Evolutionary conservation across 176 grass and related monocot genomes (phyloP).

Genomic region (Carex cristatella): DNA sequence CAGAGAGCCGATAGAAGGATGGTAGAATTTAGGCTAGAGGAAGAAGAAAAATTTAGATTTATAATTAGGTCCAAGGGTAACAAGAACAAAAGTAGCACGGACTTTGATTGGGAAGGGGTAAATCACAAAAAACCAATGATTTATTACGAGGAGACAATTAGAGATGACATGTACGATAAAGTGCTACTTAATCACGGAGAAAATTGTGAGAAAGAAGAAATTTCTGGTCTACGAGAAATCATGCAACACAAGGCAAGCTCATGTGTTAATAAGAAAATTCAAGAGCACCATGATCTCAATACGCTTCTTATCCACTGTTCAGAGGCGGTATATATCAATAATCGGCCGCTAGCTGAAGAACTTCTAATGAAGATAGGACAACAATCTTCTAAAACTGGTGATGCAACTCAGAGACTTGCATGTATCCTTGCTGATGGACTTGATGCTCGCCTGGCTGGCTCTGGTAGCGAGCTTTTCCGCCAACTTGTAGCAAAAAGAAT

Average conservation of each 20-base stretch:
- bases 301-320: slow-evolving; percentile 45
- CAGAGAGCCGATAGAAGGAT: background rate
- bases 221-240: slow-evolving; percentile 15
- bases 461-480: slow-evolving; percentile 43
- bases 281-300: slow-evolving; percentile 50
- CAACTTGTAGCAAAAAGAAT: slow-evolving; percentile 28
- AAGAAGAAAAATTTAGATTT: background rate
- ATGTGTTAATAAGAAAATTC: slow-evolving; percentile 25
- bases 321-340: slow-evolving; percentile 26
- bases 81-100: background rate
- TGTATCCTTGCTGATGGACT: slow-evolving; percentile 47
- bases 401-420: slow-evolving; percentile 55
- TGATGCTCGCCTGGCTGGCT: slow-evolving; percentile 48
- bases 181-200: slow-evolving; percentile 38
- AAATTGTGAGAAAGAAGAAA: slow-evolving; percentile 21
- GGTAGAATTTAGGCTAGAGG: background rate
- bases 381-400: slow-evolving; percentile 28
- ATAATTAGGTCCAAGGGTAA: slow-evolving; percentile 13
- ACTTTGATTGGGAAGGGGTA: slow-evolving; percentile 38
- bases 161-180: slow-evolving; percentile 48
- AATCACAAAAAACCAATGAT: slow-evolving; percentile 38
- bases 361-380: slow-evolving; percentile 26
- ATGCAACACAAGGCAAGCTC: slow-evolving; percentile 17
- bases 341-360: slow-evolving; percentile 1
- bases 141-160: slow-evolving; percentile 19